phyloP scores from a whole-genome alignment of 768 basidiomycete species.

The Amanita polypyramis region DNA sequence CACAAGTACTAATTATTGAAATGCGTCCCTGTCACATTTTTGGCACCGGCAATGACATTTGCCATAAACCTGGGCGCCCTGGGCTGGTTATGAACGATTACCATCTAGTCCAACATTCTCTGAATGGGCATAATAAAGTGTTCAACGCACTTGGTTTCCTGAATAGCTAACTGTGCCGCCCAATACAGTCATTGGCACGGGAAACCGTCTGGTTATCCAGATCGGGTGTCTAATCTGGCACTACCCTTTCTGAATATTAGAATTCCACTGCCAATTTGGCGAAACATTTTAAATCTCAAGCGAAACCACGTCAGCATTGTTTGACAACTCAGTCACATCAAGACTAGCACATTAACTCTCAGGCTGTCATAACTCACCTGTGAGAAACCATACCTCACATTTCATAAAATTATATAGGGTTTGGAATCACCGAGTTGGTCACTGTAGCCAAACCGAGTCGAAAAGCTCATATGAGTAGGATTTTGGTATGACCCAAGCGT shows the following conservation, averaged over 20 bases:
- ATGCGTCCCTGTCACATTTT: constrained; percentile 33
- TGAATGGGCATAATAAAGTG: neutral
- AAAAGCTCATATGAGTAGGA: no score
- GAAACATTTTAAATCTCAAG: constrained; percentile 49
- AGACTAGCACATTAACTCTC: no score
- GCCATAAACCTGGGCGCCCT: constrained; percentile 45
- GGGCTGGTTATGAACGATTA: constrained; percentile 54
- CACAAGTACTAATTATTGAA: constrained; percentile 37
- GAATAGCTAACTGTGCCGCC: constrained; percentile 33
- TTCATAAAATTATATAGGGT: no score
- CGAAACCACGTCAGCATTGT: neutral
- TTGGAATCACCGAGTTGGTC: no score
- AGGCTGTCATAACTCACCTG: no score
- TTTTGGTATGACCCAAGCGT: no score
- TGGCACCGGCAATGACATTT: constrained; percentile 39
- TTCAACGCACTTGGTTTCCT: constrained; percentile 41
- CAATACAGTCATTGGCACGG: constrained; percentile 43
- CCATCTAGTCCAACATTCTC: constrained; percentile 19
- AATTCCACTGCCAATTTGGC: constrained; percentile 44
- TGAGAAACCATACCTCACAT: no score
- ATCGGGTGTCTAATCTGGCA: constrained; percentile 43
- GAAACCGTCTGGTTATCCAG: constrained; percentile 35
- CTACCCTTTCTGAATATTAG: constrained; percentile 39
- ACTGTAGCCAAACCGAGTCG: no score
- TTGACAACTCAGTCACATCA: no score